These are phyloP conservation scores for Clavaria fumosa DNA, from an alignment of 768 basidiomycete species.

Conservation along the genomic window DNA sequence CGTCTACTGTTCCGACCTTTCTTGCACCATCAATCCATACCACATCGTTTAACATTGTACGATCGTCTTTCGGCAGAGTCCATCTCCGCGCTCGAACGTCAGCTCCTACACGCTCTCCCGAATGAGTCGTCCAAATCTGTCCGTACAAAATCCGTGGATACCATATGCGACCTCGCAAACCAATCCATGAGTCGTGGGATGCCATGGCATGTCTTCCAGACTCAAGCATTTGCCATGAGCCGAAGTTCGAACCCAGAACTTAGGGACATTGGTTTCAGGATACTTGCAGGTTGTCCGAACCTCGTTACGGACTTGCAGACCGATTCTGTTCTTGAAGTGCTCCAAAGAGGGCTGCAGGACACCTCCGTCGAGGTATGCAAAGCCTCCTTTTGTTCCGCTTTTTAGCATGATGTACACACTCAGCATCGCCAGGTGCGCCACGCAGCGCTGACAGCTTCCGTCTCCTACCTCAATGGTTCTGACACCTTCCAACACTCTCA, in stretches of 20 bases:
- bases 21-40: slow-evolving; percentile 15
- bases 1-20: slow-evolving; percentile 59
- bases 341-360: slow-evolving; percentile 57
- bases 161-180: slow-evolving; percentile 61
- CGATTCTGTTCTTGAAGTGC: slow-evolving; percentile 49
- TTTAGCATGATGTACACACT: neutral
- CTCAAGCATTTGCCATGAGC: slow-evolving; percentile 53
- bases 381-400: slow-evolving; percentile 4
- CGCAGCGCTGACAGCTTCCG: slow-evolving; percentile 54
- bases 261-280: slow-evolving; percentile 49
- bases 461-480: slow-evolving; percentile 49
- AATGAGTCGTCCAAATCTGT: slow-evolving; percentile 46
- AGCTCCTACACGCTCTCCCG: slow-evolving; percentile 52
- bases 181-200: slow-evolving; percentile 59
- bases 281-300: slow-evolving; percentile 63
- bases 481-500: slow-evolving; percentile 44
- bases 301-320: slow-evolving; percentile 64
- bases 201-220: slow-evolving; percentile 72
- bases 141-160: slow-evolving; percentile 57
- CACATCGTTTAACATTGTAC: slow-evolving; percentile 45
- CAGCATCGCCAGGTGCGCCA: slow-evolving; percentile 40
- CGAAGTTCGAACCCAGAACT: slow-evolving; percentile 20
- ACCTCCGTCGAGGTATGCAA: slow-evolving; percentile 40
- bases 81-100: slow-evolving; percentile 51
- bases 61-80: slow-evolving; percentile 60